Evolutionary conservation across 2,329 filamentous ascomycete species (phyloP).

Genomic region (Colletotrichum costaricense): DNA sequence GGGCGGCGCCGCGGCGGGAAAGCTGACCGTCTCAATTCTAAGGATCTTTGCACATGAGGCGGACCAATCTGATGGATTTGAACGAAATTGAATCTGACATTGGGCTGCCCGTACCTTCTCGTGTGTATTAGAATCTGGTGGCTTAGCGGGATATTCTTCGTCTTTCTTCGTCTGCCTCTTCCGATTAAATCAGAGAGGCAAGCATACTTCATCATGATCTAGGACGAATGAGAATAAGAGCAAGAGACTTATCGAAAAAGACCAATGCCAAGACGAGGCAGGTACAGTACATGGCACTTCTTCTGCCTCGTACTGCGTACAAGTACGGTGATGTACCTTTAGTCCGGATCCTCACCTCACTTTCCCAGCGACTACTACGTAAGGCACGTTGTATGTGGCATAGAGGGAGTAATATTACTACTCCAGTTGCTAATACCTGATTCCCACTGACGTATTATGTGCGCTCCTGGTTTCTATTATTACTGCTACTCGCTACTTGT

Average conservation of each 20-base stretch:
- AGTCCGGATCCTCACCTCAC: too few species aligned
- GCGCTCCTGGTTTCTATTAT: conserved; percentile 31
- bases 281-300: not conserved
- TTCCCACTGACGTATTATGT: conserved; percentile 26
- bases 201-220: not conserved
- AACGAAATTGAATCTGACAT: conserved; percentile 4
- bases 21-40: not conserved
- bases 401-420: conserved; percentile 5
- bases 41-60: not conserved
- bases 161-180: not conserved
- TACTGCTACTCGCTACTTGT: not conserved
- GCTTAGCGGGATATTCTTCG: not conserved
- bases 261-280: not conserved
- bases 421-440: not conserved
- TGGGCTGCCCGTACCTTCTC: conserved; percentile 1
- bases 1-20: not conserved
- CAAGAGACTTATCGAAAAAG: not conserved
- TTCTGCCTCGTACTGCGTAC: too few species aligned
- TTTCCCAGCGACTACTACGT: too few species aligned
- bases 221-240: not conserved
- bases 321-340: too few species aligned
- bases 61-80: not conserved
- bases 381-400: not conserved
- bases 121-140: not conserved
- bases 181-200: not conserved